These are phyloP conservation scores for Pseudogymnoascus verrucosus DNA, from an alignment of 2,329 filamentous ascomycete species.

Conservation along the genomic window DNA sequence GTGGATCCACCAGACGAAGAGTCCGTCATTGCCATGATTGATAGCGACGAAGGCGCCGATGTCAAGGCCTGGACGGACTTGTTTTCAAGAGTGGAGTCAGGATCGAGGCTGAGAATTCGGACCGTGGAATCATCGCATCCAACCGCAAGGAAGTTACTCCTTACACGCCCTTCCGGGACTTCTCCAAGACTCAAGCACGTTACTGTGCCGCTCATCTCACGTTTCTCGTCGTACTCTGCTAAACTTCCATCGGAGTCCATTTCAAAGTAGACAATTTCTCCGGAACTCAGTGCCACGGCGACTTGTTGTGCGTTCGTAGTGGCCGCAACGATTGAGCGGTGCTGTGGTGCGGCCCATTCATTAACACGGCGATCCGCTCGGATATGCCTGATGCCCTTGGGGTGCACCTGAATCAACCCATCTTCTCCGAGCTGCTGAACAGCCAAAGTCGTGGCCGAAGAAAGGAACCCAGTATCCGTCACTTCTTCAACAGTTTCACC, in stretches of 20 bases:
- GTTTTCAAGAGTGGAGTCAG: constrained; percentile 82
- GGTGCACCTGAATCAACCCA: constrained; percentile 86
- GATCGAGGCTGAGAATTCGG: constrained; percentile 81
- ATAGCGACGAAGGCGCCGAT: constrained; percentile 77
- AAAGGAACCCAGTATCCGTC: constrained; percentile 84
- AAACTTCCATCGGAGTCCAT: constrained; percentile 87
- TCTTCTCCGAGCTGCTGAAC: constrained; percentile 93
- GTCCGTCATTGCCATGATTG: constrained; percentile 93
- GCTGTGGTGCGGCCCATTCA: constrained; percentile 88
- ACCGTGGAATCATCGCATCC: constrained; percentile 97
- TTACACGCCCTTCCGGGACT: constrained; percentile 78
- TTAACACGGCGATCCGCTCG: constrained; percentile 68
- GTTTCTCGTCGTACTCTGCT: constrained; percentile 90
- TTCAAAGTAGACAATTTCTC: constrained; percentile 96
- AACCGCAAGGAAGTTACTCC: constrained; percentile 90
- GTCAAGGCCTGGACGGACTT: constrained; percentile 93
- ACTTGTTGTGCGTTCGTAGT: constrained; percentile 91
- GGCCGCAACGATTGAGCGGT: constrained; percentile 90
- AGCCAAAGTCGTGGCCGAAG: constrained; percentile 79
- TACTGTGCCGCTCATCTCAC: constrained; percentile 90
- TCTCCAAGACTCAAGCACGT: constrained; percentile 91
- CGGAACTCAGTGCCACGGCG: constrained; percentile 86
- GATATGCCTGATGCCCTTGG: constrained; percentile 92
- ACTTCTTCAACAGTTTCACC: constrained; percentile 96
- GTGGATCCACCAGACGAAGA: constrained; percentile 82